These are phyloP conservation scores for Tricladium varicosporioides DNA, from an alignment of 2,329 filamentous ascomycete species.

Conservation along the genomic window DNA sequence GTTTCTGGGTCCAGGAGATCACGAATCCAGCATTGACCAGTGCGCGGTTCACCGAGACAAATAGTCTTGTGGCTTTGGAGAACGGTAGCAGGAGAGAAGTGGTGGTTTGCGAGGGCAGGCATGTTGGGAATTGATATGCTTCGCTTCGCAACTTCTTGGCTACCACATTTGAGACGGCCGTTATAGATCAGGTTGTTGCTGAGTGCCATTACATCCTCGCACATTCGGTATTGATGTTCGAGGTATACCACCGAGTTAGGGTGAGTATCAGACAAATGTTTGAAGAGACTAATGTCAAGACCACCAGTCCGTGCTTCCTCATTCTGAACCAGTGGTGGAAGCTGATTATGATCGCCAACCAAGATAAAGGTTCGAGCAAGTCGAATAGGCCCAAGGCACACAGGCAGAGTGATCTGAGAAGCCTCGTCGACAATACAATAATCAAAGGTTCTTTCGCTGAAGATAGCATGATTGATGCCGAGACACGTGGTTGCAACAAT, in stretches of 20 bases:
- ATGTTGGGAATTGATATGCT: conserved; percentile 69
- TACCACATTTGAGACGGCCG: conserved; percentile 88
- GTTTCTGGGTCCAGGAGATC: conserved; percentile 66
- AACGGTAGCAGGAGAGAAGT: conserved; percentile 48
- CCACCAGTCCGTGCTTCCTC: conserved; percentile 83
- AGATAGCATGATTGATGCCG: conserved; percentile 84
- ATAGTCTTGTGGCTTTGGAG: conserved; percentile 45
- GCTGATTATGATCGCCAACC: conserved; percentile 93
- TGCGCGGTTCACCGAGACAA: conserved; percentile 51
- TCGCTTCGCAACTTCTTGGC: conserved; percentile 66
- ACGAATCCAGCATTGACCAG: conserved; percentile 69
- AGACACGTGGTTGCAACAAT: conserved; percentile 95
- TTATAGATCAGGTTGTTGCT: conserved; percentile 92
- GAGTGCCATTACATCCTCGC: conserved; percentile 90
- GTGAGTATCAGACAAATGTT: conserved; percentile 84
- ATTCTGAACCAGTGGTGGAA: conserved; percentile 92
- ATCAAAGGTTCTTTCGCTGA: conserved; percentile 86
- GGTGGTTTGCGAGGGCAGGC: conserved; percentile 57
- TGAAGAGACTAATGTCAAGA: conserved; percentile 90
- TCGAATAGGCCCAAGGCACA: conserved; percentile 89
- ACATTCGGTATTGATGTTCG: conserved; percentile 98
- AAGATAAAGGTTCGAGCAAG: conserved; percentile 92
- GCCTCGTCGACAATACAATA: conserved; percentile 99
- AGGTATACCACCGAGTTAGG: conserved; percentile 86
- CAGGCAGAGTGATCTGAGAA: conserved; percentile 93